Base-by-base conservation (phyloP, 2,329 filamentous ascomycete genomes). In the Taxawa tesnikishii region DNA sequence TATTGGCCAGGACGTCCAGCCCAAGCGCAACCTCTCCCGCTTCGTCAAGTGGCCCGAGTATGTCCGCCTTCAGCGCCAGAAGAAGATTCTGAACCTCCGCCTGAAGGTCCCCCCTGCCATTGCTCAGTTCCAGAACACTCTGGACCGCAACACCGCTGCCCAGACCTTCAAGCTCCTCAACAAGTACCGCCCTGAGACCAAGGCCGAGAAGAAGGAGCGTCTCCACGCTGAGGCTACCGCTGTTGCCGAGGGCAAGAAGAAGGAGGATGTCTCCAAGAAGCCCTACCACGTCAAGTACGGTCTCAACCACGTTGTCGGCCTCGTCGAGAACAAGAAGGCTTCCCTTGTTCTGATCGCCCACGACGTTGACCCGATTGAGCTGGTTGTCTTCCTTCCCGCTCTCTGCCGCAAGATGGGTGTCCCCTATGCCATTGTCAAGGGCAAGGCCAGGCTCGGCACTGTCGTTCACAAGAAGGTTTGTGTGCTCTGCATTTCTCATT, bases 21-120 rank as follows among this genome's bases (percentile, higher is more conserved):
- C 88, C 56, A 77, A 75, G 62, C 83, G 87, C 61, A 96, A 98
- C 73, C 75, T 94, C 44, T 84, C 81, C 54, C 85, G 85, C 64
- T 94, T 98, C 84, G 87, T 98, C 58, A 92, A 90, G 75, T 98
- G 90, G 90, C 90, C 90, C 63, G 84, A 92, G 71, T 96, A 96
- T 68, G 82, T 98, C 67, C 88, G 87, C 55, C 87, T 96, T 46
- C 90, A 98, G 70, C 84, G 87, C 70, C 75, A 80, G 64, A 75
- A 75, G 67, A 80, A 96, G 83, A 92, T 96, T 68, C 78, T 98
- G 65, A 85, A 88, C 75, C 74, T 98, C 67, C 88, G 90, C 59
- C 74, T 98, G 59, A 98, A 98, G 81, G 90, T 98, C 43, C 90
- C 90, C 44, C 90, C 92, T 58, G 80, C 88, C 53, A 85, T 98